A percentile compares a stretch with the other conserved stretches of the same genome.
These are phyloP conservation scores for Silene conica DNA, from an alignment of 148 eudicot species.

Conservation along the genomic window DNA sequence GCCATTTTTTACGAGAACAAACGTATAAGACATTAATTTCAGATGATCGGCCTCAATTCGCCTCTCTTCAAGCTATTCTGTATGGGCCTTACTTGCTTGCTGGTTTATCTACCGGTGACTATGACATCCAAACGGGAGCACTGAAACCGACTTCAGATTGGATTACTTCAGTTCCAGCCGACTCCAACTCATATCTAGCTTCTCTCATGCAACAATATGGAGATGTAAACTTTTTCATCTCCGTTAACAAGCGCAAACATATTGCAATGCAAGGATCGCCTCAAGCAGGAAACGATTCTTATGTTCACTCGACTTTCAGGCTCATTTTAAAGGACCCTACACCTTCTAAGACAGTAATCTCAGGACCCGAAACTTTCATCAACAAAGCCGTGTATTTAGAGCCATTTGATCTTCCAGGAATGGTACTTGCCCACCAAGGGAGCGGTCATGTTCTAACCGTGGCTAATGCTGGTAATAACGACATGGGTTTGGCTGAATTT, in stretches of 20 bases:
- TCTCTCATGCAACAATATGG: constrained; percentile 48
- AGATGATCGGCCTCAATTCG: constrained; percentile 74
- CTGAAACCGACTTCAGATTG: constrained; percentile 37
- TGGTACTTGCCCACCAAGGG: constrained; percentile 44
- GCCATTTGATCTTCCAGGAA: constrained; percentile 69
- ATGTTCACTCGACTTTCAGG: constrained; percentile 63
- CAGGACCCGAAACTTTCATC: constrained; percentile 24
- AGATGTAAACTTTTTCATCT: constrained; percentile 35
- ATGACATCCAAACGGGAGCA: constrained; percentile 44
- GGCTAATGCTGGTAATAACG: background rate
- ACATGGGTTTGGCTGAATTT: constrained; percentile 29
- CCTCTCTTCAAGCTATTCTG: constrained; percentile 62
- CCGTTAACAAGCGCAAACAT: constrained; percentile 26
- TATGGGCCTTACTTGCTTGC: constrained; percentile 88
- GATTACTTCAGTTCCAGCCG: constrained; percentile 57
- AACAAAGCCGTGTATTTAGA: constrained; percentile 61
- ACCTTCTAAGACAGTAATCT: background rate
- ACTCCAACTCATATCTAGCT: constrained; percentile 48
- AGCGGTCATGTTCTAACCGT: constrained; percentile 33
- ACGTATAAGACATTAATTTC: too few species aligned
- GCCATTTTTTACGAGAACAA: too few species aligned
- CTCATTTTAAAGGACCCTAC: constrained; percentile 33
- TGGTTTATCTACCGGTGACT: constrained; percentile 62
- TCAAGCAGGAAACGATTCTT: constrained; percentile 40
- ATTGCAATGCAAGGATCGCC: constrained; percentile 43